phyloP scores from a whole-genome alignment of 805 yeast genomes.

The Lipomyces yamanashiensis region DNA sequence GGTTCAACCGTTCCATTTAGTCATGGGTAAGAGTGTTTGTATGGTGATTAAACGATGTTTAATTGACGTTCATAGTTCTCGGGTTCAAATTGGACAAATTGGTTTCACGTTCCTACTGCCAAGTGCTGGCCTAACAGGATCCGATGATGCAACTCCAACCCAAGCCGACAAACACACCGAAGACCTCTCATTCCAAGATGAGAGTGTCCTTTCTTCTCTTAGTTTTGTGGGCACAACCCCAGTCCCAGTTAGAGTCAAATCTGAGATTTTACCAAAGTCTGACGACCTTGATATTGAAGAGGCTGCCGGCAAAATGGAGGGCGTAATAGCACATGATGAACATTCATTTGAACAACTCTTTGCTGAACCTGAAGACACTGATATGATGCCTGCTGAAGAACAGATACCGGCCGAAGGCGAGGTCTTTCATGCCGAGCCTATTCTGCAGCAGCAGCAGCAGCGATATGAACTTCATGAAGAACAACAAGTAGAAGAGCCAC shows the following conservation, averaged over 20 bases:
- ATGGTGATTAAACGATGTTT: neutral
- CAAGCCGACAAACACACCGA: constrained; percentile 36
- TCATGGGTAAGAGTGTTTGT: constrained; percentile 55
- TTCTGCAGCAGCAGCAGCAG: constrained; percentile 9
- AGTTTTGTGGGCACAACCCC: constrained; percentile 15
- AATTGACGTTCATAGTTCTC: constrained; percentile 38
- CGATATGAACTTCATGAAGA: neutral
- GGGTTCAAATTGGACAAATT: constrained; percentile 91
- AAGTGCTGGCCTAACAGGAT: constrained; percentile 46
- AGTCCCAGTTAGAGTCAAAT: neutral
- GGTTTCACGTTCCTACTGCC: constrained; percentile 89
- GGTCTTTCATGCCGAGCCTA: constrained; percentile 2
- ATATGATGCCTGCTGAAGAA: neutral
- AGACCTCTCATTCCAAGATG: constrained; percentile 33
- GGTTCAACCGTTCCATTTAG: constrained; percentile 88
- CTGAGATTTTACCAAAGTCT: neutral
- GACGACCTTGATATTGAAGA: neutral
- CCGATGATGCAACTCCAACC: constrained; percentile 16
- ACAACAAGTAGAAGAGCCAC: constrained; percentile 9
- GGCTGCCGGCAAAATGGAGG: neutral
- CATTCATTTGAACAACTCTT: constrained; percentile 13
- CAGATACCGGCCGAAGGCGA: constrained; percentile 3
- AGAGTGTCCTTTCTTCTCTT: constrained; percentile 14
- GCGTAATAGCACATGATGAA: neutral
- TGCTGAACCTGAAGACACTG: constrained; percentile 6